Conservation (phyloP, 106 monocot genomes). For the Gastrodia elata region DNA sequence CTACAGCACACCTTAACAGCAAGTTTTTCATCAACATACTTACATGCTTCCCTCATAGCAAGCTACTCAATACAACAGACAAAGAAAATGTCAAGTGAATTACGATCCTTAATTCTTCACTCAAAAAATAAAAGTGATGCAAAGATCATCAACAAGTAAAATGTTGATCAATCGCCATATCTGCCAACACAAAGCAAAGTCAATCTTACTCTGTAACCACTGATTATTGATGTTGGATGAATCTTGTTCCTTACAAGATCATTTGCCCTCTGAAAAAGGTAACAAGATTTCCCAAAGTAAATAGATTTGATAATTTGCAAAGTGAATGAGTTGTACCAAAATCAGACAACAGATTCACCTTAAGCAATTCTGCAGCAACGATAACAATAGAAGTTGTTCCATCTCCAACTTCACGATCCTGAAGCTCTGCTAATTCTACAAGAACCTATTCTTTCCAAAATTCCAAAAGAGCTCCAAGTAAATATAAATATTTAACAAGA, state of each 20-base stretch:
- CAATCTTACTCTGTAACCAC: slow-evolving; percentile 78
- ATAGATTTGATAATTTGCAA: background rate
- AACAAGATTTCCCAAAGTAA: background rate
- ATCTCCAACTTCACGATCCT: slow-evolving; percentile 97
- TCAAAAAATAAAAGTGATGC: background rate
- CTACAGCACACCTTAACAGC: slow-evolving; percentile 57
- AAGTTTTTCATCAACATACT: slow-evolving; percentile 90
- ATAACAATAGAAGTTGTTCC: slow-evolving; percentile 94
- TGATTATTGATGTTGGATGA: slow-evolving; percentile 91
- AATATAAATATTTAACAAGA: background rate
- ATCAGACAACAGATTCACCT: slow-evolving; percentile 29
- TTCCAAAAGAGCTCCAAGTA: background rate
- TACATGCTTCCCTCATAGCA: slow-evolving; percentile 97
- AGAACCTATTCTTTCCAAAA: slow-evolving; percentile 51
- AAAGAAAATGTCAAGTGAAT: slow-evolving; percentile 4
- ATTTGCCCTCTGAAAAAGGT: slow-evolving; percentile 72
- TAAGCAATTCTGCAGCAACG: slow-evolving; percentile 88
- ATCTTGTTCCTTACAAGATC: slow-evolving; percentile 98
- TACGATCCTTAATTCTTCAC: background rate
- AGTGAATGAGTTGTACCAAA: background rate
- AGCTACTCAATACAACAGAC: slow-evolving; percentile 36
- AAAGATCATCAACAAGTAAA: background rate
- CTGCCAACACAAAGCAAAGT: background rate
- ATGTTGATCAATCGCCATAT: slow-evolving; percentile 1
- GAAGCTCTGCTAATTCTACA: slow-evolving; percentile 96